Base-by-base conservation (phyloP, 345 rosid genomes). In the Garcia nutans region DNA sequence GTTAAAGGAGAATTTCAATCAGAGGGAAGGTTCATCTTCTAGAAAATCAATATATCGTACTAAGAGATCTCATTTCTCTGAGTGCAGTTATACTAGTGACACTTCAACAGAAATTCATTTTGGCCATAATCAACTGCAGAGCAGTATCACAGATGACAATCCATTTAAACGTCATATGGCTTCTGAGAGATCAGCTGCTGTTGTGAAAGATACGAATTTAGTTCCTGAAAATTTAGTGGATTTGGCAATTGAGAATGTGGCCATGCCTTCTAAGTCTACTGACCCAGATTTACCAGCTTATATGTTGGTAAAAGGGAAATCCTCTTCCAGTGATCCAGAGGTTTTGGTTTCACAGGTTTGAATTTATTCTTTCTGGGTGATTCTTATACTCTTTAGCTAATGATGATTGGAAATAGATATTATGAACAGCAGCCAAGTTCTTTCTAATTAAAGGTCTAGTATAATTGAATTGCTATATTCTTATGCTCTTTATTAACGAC, bases 41-140 rank as follows among this genome's bases (percentile, higher is more conserved):
- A 83, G 82, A 79, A 84, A 77, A 72, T 82, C 83, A 68, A 89
- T 81, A 75, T 80, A 82, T n/a, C 80, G 71, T 56, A 44, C 59
- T 68, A 76, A 71, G 74, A 91, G 83, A 64, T 77, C 87, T 73
- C 84, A 62, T 54, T 73, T 85, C 59, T 75, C 81, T 54, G 78
- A 49, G 59, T 33, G 72, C 74, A 69, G 47, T 23, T 55, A 70
- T 31, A 78, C 78, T 67, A 74, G 80, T 78, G 84, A 80, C 73
- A 75, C 82, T 66, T 88, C 92, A 24, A 82, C 84, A 45, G 89
- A 90, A 78, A 78, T 77, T 74, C 66, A 61, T 73, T 74, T 84
- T 65, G 74, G 74, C 65, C 79, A 65, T 52, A 65, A 64, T 78
- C 80, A 78, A 63, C 79, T 72, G 74, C 82, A 79, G 70, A 73